Base-by-base conservation (phyloP, 2,329 filamentous ascomycete species). In the Arthrinium puccinioides region DNA sequence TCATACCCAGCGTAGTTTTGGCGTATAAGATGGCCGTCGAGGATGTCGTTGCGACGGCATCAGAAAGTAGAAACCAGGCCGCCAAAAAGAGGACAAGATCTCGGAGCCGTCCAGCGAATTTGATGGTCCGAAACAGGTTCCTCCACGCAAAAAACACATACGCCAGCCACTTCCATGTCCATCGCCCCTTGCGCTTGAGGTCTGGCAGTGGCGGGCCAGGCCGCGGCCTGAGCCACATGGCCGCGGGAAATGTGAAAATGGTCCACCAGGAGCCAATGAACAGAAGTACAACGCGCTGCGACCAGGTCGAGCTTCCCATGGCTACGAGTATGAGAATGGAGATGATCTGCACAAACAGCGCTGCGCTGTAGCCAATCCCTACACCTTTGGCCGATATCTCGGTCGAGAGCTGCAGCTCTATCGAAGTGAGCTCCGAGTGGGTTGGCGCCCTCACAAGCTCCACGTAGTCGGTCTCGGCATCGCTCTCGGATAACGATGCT, bases 21-120 rank as follows among this genome's bases (percentile, higher is more conserved):
- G 90, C 92, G 57, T 96, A 98, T 9, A 98, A 71, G 20, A 97
- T 88, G 1, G 92, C 92, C 1, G 92, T 97, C 11, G 88, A 90
- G 23, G 86, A 92, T 1, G 94, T 90, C 0, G 92, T 97, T 7
- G 92, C 92, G 45, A 97, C 88, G 28, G 86, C 88, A 53, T 98
- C 92, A 6, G 86, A 94, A 2, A 98, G 73, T 21, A 98, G 72
- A 56, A 98, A 96, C 92, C 92, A 98, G 6, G 87, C 88, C 4
- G 74, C 78, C 5, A 98, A 73, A 56, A 92, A 92, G 6, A 90
- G 67, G 20, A 85, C 65, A 20, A 90, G 81, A 49, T 92, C 86
- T 35, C 79, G 66, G 6, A 90, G 70, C 9, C 75, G 73, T 11
- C 82, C 71, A 4, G 90, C 89, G 30, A 88, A 75, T 48, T 79